Evolutionary conservation across 352 stramenopile genomes (phyloP), one percentile per base, ranked within the genome.

Genomic region (Blastocystis sp.): DNA sequence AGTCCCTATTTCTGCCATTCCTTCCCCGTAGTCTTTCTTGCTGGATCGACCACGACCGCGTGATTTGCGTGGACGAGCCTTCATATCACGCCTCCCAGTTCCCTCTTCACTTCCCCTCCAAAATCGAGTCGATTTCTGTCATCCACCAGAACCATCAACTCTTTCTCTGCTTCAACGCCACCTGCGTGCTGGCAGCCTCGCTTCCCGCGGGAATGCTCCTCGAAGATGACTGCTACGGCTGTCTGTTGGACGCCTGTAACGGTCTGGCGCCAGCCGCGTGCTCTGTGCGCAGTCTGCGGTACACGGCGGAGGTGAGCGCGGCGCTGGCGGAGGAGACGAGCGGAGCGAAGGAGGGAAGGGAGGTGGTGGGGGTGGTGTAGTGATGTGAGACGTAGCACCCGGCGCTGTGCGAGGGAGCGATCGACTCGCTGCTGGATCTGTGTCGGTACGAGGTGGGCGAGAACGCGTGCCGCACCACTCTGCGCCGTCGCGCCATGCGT

Each of bases 11-110:
- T 64, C 40, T 81, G 28, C 23, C 41, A 34, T 34, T 52, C 41
- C 28, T 77, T 56, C 23, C 1, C 9, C 59, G 21, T 40, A 81
- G 52, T 34, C n/a, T 19, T 4, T 34, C 21, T 4, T 62, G 65
- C 28, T 53, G 28, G 2, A 34, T 81, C 38, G 71, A 81, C 41
- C 43, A 41, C 28, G 48, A 65, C 43, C 34, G 40, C 23, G 65
- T 43, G 28, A 11, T 81, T 2, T 48, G 19, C 10, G 38, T 81
- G 4, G 19, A 19, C 11, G 48, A 81, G 40, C 71, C 71, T 65
- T 66, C 53, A 19, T 81, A 81, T 17, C 71, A 65, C n/a, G 38
- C 52, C 0, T 23, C n/a, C 7, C 71, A 81, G 17, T 81, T 81
- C 28, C 71, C 71, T 19, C 4, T 81, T 65, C 43, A 23, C 3